Evolutionary conservation across 2,329 filamentous ascomycete genomes (phyloP), one percentile per base, ranked within the genome.

Genomic region (Hypoxylon sp.): DNA sequence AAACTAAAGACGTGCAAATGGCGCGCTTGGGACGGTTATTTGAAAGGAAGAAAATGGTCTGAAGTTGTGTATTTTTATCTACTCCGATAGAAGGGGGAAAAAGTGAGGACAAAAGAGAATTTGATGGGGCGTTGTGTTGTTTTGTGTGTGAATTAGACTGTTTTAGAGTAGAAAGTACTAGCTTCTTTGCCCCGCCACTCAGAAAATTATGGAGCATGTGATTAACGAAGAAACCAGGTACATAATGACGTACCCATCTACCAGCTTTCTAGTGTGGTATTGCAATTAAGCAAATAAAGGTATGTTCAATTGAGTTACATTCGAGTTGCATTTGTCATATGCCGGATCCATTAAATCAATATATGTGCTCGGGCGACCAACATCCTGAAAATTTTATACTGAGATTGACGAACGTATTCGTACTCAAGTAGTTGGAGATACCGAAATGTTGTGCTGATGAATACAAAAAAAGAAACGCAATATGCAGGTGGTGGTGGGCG

Each of bases 201-300:
- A 48, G 60, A 63, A 50, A 64, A 38, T 67, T 71, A 67, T 73
- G 71, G 71, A 67, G 71, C 69, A 73, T 73, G 71, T 73, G 71
- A 73, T 68, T 23, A 30, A 43, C n/a, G 17, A 9, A 2, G 38
- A 43, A 17, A 41, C 25, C 5, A 23, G 6, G 5, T 53, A 38
- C 50, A 28, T 21, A 56, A 56, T 56, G 53, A 56, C 53, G 53
- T 56, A 56, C 17, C 38, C 10, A 17, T 36, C 43, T 51, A 23
- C 34, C 38, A n/a, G n/a, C 30, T 49, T 52, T 19, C 34, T 51
- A 43, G 45, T 21, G 43, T 9, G 6, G 38, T n/a, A 46, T 61
- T 57, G 45, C 41, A 49, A 64, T 59, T 25, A 49, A 65, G 58
- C 48, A 43, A 53, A 11, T 32, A 63, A 50, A 36, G 49, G 36